Evolutionary conservation across 768 basidiomycete genomes (phyloP).

Genomic region (Gyrodon lividus): DNA sequence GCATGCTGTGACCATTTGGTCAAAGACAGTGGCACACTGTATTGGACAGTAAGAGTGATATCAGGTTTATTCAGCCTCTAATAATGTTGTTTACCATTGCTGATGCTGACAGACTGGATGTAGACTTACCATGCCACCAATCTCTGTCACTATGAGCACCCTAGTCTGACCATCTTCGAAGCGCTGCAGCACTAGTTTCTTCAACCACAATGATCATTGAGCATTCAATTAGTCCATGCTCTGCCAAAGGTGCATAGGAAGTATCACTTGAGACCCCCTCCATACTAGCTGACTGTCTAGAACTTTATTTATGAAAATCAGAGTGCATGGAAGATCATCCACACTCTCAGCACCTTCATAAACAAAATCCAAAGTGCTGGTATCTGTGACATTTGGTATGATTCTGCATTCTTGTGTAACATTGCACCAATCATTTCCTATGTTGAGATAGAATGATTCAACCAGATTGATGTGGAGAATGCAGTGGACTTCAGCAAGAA

Average conservation of each 20-base stretch:
- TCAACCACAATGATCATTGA: conserved; percentile 13
- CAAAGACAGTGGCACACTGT: too few species aligned
- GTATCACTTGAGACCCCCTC: too few species aligned
- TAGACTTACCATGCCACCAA: too few species aligned
- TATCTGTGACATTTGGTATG: too few species aligned
- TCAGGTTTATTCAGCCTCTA: too few species aligned
- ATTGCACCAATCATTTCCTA: conserved; percentile 28
- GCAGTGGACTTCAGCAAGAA: conserved; percentile 25
- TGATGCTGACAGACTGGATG: too few species aligned
- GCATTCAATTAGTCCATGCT: conserved; percentile 29
- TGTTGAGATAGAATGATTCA: too few species aligned
- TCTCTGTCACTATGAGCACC: conserved; percentile 35
- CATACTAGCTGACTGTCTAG: conserved; percentile 14
- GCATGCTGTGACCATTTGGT: too few species aligned
- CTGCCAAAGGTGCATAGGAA: conserved; percentile 4
- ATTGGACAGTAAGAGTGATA: too few species aligned
- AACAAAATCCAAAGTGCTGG: conserved; percentile 7
- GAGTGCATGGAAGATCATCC: conserved; percentile 3
- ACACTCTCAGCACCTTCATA: not conserved
- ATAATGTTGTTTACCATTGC: too few species aligned
- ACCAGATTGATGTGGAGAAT: conserved; percentile 22
- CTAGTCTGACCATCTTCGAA: conserved; percentile 24
- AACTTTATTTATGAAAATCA: conserved; percentile 22
- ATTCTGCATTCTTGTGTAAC: conserved; percentile 21
- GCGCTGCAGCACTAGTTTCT: conserved; percentile 21